Percentiles rank a stretch among this genome's conserved stretches.
Evolutionary conservation across 2,329 filamentous ascomycete genomes (phyloP).

Genomic region (Venturia asperata): DNA sequence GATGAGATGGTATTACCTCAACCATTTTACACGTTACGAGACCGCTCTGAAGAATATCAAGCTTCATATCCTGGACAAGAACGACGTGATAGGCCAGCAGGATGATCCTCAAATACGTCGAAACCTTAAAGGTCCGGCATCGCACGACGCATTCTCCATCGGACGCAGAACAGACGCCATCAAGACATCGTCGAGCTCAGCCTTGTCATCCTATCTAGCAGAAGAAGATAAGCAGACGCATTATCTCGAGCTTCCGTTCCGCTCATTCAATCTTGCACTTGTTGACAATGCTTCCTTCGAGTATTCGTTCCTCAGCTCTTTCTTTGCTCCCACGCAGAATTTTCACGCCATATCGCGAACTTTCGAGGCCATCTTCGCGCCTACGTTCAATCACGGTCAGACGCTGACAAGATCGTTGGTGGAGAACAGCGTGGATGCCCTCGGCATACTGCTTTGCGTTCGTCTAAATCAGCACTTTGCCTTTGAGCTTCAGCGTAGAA

Average conservation of each 20-base stretch:
- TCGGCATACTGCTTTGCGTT: constrained; percentile 86
- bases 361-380: constrained; percentile 82
- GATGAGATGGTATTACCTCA: constrained; percentile 96
- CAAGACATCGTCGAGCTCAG: constrained; percentile 63
- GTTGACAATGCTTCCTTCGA: constrained; percentile 92
- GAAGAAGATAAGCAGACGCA: constrained; percentile 83
- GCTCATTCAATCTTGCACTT: constrained; percentile 88
- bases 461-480: constrained; percentile 89
- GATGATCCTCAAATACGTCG: constrained; percentile 63
- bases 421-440: constrained; percentile 69
- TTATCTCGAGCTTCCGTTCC: constrained; percentile 83
- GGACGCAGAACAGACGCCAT: constrained; percentile 80
- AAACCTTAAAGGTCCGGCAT: constrained; percentile 36
- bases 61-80: constrained; percentile 73
- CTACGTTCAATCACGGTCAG: constrained; percentile 79
- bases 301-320: constrained; percentile 85
- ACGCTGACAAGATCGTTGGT: constrained; percentile 68
- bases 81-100: constrained; percentile 66
- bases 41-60: constrained; percentile 78
- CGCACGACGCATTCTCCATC: constrained; percentile 81
- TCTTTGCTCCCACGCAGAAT: constrained; percentile 73
- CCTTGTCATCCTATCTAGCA: constrained; percentile 79
- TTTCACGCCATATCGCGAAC: constrained; percentile 72
- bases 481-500: constrained; percentile 86
- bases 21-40: constrained; percentile 83